Conservation (phyloP, 2,329 filamentous ascomycete species). For the Thielaviopsis punctulata region DNA sequence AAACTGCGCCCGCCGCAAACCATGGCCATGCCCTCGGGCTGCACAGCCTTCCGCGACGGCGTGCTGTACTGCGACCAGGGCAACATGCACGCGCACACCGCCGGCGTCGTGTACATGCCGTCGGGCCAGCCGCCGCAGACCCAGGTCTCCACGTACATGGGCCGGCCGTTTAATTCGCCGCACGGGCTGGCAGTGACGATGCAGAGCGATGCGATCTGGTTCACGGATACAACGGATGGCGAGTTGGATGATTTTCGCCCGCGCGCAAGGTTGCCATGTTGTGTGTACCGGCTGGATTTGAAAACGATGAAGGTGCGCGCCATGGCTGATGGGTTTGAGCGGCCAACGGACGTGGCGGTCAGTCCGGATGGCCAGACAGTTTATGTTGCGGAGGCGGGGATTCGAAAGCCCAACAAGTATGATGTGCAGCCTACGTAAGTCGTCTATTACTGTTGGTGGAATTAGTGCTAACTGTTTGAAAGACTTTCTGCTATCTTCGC, state of each 20-base stretch:
- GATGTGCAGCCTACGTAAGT: conserved; percentile 1
- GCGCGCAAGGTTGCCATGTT: conserved; percentile 25
- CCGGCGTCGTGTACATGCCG: conserved; percentile 21
- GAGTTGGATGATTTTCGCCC: conserved; percentile 29
- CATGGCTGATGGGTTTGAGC: conserved; percentile 29
- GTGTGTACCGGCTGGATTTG: conserved; percentile 31
- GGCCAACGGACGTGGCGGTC: conserved; percentile 29
- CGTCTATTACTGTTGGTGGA: background rate
- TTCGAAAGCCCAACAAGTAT: background rate
- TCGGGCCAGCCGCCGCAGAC: conserved; percentile 17
- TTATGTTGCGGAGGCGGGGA: conserved; percentile 29
- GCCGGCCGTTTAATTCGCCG: conserved; percentile 29
- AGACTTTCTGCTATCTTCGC: conserved; percentile 21
- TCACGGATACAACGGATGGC: conserved; percentile 33
- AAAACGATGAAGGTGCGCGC: conserved; percentile 22
- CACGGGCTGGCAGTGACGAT: conserved; percentile 29
- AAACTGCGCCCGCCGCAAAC: conserved; percentile 25
- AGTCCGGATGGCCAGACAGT: conserved; percentile 26
- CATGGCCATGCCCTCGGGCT: conserved; percentile 29
- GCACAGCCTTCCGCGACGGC: conserved; percentile 23
- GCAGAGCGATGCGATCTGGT: conserved; percentile 28
- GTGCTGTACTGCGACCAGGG: conserved; percentile 28
- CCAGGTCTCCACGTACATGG: conserved; percentile 24
- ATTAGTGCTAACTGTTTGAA: conserved; percentile 6
- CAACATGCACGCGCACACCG: conserved; percentile 9